Conservation (phyloP, 768 basidiomycete species). For the Amylocystis lapponica region DNA sequence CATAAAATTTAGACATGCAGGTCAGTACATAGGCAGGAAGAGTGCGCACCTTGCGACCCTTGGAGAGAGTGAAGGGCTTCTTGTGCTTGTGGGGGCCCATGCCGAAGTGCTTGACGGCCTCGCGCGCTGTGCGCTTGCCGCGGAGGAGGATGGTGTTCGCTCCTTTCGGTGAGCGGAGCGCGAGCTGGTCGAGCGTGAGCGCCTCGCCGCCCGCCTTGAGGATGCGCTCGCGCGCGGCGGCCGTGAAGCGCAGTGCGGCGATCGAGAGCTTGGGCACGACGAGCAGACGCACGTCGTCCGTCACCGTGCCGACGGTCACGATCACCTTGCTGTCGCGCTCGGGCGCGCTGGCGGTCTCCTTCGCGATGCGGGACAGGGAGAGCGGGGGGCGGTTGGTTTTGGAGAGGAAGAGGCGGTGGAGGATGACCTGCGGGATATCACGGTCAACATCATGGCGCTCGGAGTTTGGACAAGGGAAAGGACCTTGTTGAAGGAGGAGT, state of each 20-base stretch:
- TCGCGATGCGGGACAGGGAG: conserved; percentile 88
- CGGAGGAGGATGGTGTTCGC: conserved; percentile 91
- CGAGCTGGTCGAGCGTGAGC: conserved; percentile 95
- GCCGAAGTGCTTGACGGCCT: conserved; percentile 97
- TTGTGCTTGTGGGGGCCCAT: conserved; percentile 98
- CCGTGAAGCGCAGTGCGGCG: conserved; percentile 94
- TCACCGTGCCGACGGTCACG: conserved; percentile 87
- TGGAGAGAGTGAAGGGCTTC: conserved; percentile 93
- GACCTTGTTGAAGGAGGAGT: conserved; percentile 94
- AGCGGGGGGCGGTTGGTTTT: conserved; percentile 96
- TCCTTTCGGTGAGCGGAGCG: conserved; percentile 89
- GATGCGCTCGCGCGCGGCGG: conserved; percentile 90
- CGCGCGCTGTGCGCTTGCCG: conserved; percentile 88
- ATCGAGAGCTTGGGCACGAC: conserved; percentile 87
- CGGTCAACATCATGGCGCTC: neutral
- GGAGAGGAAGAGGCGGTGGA: conserved; percentile 94
- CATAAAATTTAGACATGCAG: neutral
- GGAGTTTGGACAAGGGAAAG: conserved; percentile 4
- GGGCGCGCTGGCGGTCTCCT: conserved; percentile 63
- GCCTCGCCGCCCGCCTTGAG: conserved; percentile 92
- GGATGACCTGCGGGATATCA: conserved; percentile 60
- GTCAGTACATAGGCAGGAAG: conserved; percentile 1
- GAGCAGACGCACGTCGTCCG: conserved; percentile 87
- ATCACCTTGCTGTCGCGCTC: conserved; percentile 78
- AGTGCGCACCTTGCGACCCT: conserved; percentile 81